phyloP scores from a whole-genome alignment of 1,284 basidiomycete species.

The Naganishia cerealis region DNA sequence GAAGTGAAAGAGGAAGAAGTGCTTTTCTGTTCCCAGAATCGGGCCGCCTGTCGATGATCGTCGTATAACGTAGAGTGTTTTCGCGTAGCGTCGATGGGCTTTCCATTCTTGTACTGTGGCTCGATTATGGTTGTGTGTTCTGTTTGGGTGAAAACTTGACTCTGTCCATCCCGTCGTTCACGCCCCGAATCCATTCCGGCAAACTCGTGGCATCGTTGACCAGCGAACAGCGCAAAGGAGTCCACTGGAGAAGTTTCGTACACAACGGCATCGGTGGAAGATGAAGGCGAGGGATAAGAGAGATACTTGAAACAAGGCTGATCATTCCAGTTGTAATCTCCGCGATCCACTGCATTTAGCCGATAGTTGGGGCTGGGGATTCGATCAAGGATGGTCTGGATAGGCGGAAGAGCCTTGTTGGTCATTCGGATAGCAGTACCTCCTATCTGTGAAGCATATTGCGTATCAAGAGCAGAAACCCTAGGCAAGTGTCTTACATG shows the following conservation, averaged over 20 bases:
- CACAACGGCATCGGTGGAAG: background rate
- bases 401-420: slow-evolving; percentile 8
- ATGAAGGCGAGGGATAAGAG: slow-evolving; percentile 8
- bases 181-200: background rate
- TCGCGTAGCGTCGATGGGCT: background rate
- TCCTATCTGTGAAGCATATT: background rate
- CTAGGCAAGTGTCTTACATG: slow-evolving; percentile 2
- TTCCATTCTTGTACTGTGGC: background rate
- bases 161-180: background rate
- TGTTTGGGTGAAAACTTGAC: background rate
- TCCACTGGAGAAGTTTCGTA: slow-evolving; percentile 8
- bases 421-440: background rate
- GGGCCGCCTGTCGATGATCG: background rate
- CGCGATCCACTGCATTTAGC: background rate
- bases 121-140: background rate
- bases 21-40: background rate
- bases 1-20: slow-evolving; percentile 7
- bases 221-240: background rate
- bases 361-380: background rate
- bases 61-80: background rate
- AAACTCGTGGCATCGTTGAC: background rate
- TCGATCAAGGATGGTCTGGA: background rate
- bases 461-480: background rate
- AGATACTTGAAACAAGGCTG: background rate
- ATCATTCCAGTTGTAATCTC: background rate